Base-by-base conservation (phyloP, 2,329 filamentous ascomycete species). In the Leptodontidium sp. region DNA sequence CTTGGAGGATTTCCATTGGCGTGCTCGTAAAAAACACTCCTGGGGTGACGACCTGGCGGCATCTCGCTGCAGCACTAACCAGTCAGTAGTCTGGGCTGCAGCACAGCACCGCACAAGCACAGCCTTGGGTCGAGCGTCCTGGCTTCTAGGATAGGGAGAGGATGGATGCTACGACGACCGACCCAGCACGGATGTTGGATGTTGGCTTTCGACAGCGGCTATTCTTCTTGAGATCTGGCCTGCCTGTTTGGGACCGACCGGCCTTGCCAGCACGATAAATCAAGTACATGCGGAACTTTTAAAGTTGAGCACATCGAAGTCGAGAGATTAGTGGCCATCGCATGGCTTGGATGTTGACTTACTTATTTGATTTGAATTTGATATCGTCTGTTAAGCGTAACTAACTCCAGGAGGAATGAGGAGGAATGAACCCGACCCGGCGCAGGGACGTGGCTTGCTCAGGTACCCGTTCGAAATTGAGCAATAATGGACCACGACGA, bases 11-110 rank as follows among this genome's bases (percentile, higher is more conserved):
- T 45, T 59, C 59, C 24, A 62, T 62, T 62, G 59, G 59, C 9
- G 26, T 21, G 59, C 59, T 62, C 59, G 59, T 62, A 62, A 62
- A 62, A 62, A 49, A 14, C 43, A 38, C 5, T 26, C 21, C 57
- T 59, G 6, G 15, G 32, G 57, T 29, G 57, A 59, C 35, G 38
- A 29, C n/a, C 35, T 59, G 35, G 57, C 29, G 57, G 57, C 11
- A 59, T 59, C 38, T 40, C 4, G 26, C 57, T 24, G 15, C 52
- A 53, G 50, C 50, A 53, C 21, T 53, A 53, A 53, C 50, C 50
- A 53, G 50, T 53, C 50, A 57, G 52, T 38, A 57, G 52, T 57
- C 26, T 57, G 29, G 43, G 57, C 57, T 59, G 35, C 47, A 26
- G 45, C 45, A 40, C 52, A 40, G 57, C 21, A 21, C 21, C 21